Conservation (phyloP, 129 eudicot genomes). For the Gnaphalium uliginosum region DNA sequence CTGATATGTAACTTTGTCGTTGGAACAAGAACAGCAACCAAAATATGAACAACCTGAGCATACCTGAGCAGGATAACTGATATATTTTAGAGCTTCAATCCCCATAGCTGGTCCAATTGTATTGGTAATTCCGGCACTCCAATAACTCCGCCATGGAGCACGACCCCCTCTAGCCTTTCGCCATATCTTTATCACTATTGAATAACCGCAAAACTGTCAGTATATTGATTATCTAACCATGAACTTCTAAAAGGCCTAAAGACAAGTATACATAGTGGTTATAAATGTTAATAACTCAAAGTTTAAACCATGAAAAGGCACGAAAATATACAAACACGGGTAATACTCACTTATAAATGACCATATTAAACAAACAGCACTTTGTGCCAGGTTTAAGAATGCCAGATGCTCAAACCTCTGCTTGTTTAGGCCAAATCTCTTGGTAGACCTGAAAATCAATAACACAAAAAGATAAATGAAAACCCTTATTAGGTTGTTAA, state of each 20-base stretch:
- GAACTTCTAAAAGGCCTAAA: too few relatives aligned
- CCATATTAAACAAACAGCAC: constrained; percentile 88
- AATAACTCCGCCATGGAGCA: constrained; percentile 99
- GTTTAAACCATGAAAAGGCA: too few relatives aligned
- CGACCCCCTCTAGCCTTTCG: constrained; percentile 59
- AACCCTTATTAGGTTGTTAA: background rate
- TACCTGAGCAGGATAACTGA: constrained; percentile 97
- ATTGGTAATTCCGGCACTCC: constrained; percentile 99
- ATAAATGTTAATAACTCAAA: too few relatives aligned
- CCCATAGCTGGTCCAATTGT: constrained; percentile 99
- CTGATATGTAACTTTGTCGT: too few relatives aligned
- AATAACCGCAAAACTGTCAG: constrained; percentile 12
- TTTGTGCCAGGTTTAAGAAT: constrained; percentile 88
- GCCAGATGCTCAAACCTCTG: constrained; percentile 94
- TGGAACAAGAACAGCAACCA: too few relatives aligned
- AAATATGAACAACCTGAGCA: too few relatives aligned
- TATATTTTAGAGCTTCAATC: constrained; percentile 90
- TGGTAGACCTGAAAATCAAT: constrained; percentile 72
- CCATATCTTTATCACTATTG: constrained; percentile 86
- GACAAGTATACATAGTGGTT: too few relatives aligned
- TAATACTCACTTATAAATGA: constrained; percentile 77
- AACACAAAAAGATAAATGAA: background rate
- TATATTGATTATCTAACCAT: too few relatives aligned
- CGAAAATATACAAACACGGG: too few relatives aligned
- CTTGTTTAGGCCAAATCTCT: constrained; percentile 76